Percentiles rank a stretch among this genome's conserved stretches.
Conservation (phyloP, 495 filamentous ascomycete species). For the Aspergillus avenaceus region DNA sequence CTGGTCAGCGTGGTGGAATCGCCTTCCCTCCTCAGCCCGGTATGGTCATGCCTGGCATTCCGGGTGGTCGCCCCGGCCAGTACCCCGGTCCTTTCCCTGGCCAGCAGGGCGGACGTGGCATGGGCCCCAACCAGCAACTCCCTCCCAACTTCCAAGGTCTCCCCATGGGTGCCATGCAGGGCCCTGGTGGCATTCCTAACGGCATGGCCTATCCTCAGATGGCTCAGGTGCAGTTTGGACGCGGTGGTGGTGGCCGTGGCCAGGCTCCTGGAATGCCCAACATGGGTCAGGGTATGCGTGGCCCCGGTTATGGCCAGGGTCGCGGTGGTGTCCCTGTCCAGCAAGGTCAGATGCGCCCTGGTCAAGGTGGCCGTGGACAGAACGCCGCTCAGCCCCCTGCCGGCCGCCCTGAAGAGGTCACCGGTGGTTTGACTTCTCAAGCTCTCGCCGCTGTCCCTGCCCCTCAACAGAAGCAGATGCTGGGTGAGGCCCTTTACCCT, state of each 20-base stretch:
- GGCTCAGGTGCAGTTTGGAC: conserved; percentile 56
- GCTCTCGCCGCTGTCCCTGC: conserved; percentile 53
- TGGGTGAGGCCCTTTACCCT: conserved; percentile 95
- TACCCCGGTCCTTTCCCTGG: conserved; percentile 73
- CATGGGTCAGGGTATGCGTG: conserved; percentile 63
- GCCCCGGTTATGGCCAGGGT: conserved; percentile 55
- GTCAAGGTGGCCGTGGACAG: conserved; percentile 34
- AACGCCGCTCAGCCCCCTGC: conserved; percentile 34
- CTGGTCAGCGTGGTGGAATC: conserved; percentile 71
- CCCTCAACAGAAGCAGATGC: conserved; percentile 90
- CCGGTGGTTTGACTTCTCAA: conserved; percentile 34
- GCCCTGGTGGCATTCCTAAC: conserved; percentile 49
- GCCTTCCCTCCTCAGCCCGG: conserved; percentile 78
- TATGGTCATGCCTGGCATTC: conserved; percentile 77
- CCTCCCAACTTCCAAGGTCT: conserved; percentile 79
- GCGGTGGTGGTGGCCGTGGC: conserved; percentile 71
- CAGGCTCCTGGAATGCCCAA: conserved; percentile 69
- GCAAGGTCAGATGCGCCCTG: conserved; percentile 48
- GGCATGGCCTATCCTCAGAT: conserved; percentile 59
- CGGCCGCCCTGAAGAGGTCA: conserved; percentile 26
- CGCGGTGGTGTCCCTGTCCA: conserved; percentile 43
- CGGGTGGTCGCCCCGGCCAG: conserved; percentile 78
- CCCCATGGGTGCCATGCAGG: conserved; percentile 72
- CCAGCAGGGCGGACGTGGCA: conserved; percentile 81
- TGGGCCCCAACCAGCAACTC: conserved; percentile 70